Base-by-base conservation (phyloP, 371 early-diverging fungal genomes). In the Mortierella polycephala region DNA sequence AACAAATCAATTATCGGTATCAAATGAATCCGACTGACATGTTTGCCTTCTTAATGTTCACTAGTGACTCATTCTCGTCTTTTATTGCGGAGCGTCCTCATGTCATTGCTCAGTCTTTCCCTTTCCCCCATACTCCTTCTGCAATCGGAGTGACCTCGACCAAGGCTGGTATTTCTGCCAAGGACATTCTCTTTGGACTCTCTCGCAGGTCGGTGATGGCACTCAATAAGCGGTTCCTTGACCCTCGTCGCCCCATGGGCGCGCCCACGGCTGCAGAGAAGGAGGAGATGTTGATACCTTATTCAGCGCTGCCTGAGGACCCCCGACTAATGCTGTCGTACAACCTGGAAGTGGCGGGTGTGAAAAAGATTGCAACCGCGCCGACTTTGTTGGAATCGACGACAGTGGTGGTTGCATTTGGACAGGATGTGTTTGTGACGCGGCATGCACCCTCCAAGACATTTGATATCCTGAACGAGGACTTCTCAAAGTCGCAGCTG, bases 361-460 rank as follows among this genome's bases (percentile, higher is more conserved):
- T 94, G 59, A 69, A 81, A 40, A 74, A 81, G 16, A 94, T 98
- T 64, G 73, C 83, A 23, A 88, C 95, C 3, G 75, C 92, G 14
- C 92, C 96, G 0, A 89, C 97, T 7, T 69, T 89, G 45, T 83
- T 98, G 45, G 98, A 98, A 84, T 96, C 96, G n/a, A 98, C 98
- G 5, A 89, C 96, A 10, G 82, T 97, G 21, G 95, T 97, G 6
- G 84, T 92, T 40, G 90, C 93, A 0, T 95, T 90, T 71, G 98
- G 98, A 5, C 85, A 95, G 42, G 98, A 98, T 71, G 71, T 96
- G 55, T 98, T 95, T 85, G 93, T 91, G 67, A 90, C 92, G 0
- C 86, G 92, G 40, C 87, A 89, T 13, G 89, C 90, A 44, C 98
- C 99, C 18, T 94, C 95, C 53, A 92, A 92, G 73, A 89, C 91